Base-by-base conservation (phyloP, 805 yeast genomes). In the Pichia deserticola region DNA sequence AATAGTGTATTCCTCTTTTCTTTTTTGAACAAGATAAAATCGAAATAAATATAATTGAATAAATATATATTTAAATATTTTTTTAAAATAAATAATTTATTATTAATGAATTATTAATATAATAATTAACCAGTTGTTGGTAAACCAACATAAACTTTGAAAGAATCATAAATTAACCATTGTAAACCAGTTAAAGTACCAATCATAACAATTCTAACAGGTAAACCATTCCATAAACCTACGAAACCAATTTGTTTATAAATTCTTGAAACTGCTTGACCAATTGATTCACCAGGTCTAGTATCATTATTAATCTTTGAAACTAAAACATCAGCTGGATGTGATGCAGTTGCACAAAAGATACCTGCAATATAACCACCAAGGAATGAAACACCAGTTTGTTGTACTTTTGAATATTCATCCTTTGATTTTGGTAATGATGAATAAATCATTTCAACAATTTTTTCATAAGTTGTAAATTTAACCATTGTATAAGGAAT, bases 281-380 rank as follows among this genome's bases (percentile, higher is more conserved):
- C 82, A 60, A 78, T 75, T 5, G 84, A 62, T 71, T 89, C 96
- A 45, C 74, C 75, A 35, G 82, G 76, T 63, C 68, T 69, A 60
- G 78, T 81, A 60, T 81, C 89, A 52, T 84, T 76, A 66, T 88
- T 90, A 61, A 93, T 81, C 76, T 89, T 87, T 44, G 96, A 86
- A 29, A 92, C 98, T 96, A 93, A 84, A 35, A 92, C 97, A 69
- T 92, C 99, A n/a, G 98, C 98, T 25, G 99, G 99, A 68, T 93
- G 97, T 30, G 97, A 90, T 15, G 90, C 93, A 47, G 86, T 72
- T 7, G 99, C 98, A 75, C 97, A 92, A 73, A 90, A 80, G 49
- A 93, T 83, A 82, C 98, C 99, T 10, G 98, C 99, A 64, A 92
- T 79, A 72, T 92, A 92, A 66, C 99, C 98, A 68, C 96, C 97